Evolutionary conservation across 2,329 filamentous ascomycete genomes (phyloP).

Genomic region (Aspergillus melleus): DNA sequence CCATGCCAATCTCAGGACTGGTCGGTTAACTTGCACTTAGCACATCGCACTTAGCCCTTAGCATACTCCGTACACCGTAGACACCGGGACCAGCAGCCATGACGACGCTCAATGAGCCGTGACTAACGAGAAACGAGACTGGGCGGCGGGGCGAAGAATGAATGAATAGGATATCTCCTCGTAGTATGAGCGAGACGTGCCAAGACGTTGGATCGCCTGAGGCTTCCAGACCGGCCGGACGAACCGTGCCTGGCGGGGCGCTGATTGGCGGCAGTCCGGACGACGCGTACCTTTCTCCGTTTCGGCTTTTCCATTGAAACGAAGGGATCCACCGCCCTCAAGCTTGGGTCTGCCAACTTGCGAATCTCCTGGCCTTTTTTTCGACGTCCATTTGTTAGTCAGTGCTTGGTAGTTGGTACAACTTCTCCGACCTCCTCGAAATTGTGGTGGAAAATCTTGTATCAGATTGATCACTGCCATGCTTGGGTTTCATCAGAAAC

Average conservation of each 20-base stretch:
- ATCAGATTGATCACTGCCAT: background rate
- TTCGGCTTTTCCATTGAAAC: background rate
- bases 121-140: no score
- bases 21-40: no score
- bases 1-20: no score
- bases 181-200: background rate
- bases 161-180: background rate
- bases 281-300: constrained; percentile 10
- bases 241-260: background rate
- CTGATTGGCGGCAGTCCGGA: constrained; percentile 3
- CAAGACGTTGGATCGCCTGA: background rate
- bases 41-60: background rate
- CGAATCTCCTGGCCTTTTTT: background rate
- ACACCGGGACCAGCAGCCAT: background rate
- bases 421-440: no score
- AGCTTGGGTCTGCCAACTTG: no score
- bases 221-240: background rate
- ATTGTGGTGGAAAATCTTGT: background rate
- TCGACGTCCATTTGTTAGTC: background rate
- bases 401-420: no score
- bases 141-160: background rate
- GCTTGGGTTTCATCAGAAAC: background rate
- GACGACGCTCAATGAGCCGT: background rate
- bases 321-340: background rate
- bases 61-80: background rate